A percentile compares a stretch with the other conserved stretches of the same genome.
Conservation (phyloP, 1,284 basidiomycete genomes). For the Microbotryomycetes sp. region DNA sequence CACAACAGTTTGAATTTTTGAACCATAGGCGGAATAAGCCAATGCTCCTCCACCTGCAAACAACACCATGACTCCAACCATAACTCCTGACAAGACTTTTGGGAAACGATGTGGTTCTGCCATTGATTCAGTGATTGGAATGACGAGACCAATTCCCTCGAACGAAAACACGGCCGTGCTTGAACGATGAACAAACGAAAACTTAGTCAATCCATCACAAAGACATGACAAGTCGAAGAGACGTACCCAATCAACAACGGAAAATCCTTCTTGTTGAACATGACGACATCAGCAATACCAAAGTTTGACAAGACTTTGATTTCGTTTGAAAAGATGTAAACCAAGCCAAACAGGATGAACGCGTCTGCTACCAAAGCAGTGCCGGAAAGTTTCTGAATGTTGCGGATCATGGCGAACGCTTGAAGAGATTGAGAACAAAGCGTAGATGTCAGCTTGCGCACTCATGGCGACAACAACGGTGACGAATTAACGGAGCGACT, state of each 20-base stretch:
- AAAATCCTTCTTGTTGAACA: conserved; percentile 87
- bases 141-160: conserved; percentile 93
- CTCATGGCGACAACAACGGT: no score
- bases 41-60: conserved; percentile 87
- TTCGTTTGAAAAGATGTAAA: conserved; percentile 57
- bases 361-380: conserved; percentile 89
- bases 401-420: conserved; percentile 71
- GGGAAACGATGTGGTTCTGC: conserved; percentile 84
- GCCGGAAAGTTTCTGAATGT: conserved; percentile 84
- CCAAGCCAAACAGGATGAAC: conserved; percentile 80
- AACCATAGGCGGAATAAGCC: conserved; percentile 82
- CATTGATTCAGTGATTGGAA: conserved; percentile 97
- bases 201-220: neutral
- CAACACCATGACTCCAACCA: conserved; percentile 74
- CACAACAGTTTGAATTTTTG: conserved; percentile 79
- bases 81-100: conserved; percentile 76
- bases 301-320: conserved; percentile 56
- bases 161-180: conserved; percentile 98
- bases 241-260: conserved; percentile 83
- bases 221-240: conserved; percentile 2
- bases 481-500: neutral
- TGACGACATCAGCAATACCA: conserved; percentile 72
- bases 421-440: neutral
- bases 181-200: neutral
- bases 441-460: neutral